Conservation (phyloP, 495 filamentous ascomycete genomes). For the Penicillium subrubescens region DNA sequence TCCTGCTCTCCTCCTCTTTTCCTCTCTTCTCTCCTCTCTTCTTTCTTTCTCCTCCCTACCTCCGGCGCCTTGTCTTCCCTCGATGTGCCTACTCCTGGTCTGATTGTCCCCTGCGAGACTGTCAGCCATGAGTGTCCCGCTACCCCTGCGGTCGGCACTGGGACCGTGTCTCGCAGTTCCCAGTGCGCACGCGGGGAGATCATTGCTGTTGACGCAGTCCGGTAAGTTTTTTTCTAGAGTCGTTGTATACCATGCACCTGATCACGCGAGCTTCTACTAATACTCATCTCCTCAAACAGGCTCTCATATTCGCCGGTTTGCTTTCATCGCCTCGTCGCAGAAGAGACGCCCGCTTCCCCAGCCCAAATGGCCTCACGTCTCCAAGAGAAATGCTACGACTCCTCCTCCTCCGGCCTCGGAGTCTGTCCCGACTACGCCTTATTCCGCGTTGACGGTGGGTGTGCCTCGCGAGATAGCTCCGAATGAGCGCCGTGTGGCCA, state of each 20-base stretch:
- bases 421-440: slow-evolving; percentile 64
- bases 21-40: slow-evolving; percentile 1
- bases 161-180: slow-evolving; percentile 35
- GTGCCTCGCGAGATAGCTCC: slow-evolving; percentile 70
- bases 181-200: slow-evolving; percentile 31
- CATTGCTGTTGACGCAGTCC: slow-evolving; percentile 18
- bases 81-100: slow-evolving; percentile 8
- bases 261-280: slow-evolving; percentile 11
- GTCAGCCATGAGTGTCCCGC: slow-evolving; percentile 33
- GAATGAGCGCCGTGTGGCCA: slow-evolving; percentile 75
- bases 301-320: slow-evolving; percentile 18
- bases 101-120: slow-evolving; percentile 10
- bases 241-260: neutral
- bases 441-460: slow-evolving; percentile 67
- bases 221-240: slow-evolving; percentile 23
- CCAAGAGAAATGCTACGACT: slow-evolving; percentile 31
- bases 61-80: neutral
- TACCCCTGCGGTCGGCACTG: slow-evolving; percentile 36
- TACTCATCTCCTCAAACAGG: slow-evolving; percentile 8
- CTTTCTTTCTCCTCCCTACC: slow-evolving; percentile 3
- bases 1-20: neutral
- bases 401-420: slow-evolving; percentile 34
- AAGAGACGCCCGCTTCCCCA: slow-evolving; percentile 8
- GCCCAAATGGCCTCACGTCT: slow-evolving; percentile 21
- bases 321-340: slow-evolving; percentile 11